Evolutionary conservation across 1,284 basidiomycete genomes (phyloP), one percentile per base, ranked within the genome.

Genomic region (Schizopora paradoxa): DNA sequence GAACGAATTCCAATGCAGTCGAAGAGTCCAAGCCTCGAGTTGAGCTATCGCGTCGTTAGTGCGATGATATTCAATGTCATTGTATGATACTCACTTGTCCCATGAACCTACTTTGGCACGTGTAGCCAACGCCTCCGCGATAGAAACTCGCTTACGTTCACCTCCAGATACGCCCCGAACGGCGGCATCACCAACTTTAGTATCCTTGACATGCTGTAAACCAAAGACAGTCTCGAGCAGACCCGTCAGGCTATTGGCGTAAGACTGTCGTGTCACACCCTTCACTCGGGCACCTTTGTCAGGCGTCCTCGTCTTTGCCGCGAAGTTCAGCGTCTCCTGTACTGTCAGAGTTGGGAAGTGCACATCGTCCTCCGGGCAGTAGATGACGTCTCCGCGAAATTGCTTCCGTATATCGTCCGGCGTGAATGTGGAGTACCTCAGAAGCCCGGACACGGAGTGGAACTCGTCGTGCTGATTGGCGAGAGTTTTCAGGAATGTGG

Each of bases 101-200:
- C 78, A 82, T 8, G 65, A 65, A 14, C 67, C 62, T 11, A 82
- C 60, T 14, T 65, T 61, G 38, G 65, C 70, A 38, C 70, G 62
- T 11, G 64, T 67, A 0, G 69, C 65, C 52, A 79, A 55, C 22
- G 66, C 66, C 55, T 81, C 74, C 7, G 72, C 70, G 53, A 79
- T 80, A 2, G 77, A 81, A 5, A 86, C 83, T 40, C 86, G 73
- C 57, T 83, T 83, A 56, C 78, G 77, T 65, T 90, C 83, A 10
- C 91, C 91, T 14, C 89, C 91, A 21, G 80, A 83, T 1, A 92
- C 77, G 40, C 90, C 91, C 5, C 86, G 69, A 2, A 91, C 68
- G 3, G 76, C 72, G 3, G 81, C 82, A 62, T 91, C 78, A 2
- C 91, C 91, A 18, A 92, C 85, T 19, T 64, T 61, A 4, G 70